A percentile compares a stretch with the other conserved stretches of the same genome.
phyloP scores from a whole-genome alignment of 768 basidiomycete genomes.

The Lentinula raphanica region DNA sequence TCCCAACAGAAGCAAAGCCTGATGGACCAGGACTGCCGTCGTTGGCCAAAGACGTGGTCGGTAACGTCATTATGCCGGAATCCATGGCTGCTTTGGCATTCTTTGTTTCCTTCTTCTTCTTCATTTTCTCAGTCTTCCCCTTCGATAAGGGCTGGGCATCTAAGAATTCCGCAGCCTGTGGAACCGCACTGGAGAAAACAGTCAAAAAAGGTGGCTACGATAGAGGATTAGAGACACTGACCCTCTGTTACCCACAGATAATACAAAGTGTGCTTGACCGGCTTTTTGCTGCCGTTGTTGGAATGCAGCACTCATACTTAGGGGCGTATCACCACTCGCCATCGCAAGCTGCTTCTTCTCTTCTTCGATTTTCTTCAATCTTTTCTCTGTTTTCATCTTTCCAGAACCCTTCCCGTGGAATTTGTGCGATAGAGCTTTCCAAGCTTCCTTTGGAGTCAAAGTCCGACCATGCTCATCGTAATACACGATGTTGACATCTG shows the following conservation, averaged over 20 bases:
- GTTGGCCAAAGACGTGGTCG: conserved; percentile 41
- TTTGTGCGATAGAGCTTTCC: conserved; percentile 96
- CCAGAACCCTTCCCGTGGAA: conserved; percentile 99
- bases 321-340: conserved; percentile 91
- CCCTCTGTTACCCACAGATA: conserved; percentile 93
- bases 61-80: conserved; percentile 69
- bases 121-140: conserved; percentile 77
- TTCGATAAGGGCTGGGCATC: conserved; percentile 78
- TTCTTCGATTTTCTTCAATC: conserved; percentile 94
- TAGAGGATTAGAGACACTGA: conserved; percentile 32
- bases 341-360: conserved; percentile 93
- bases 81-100: conserved; percentile 39
- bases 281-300: conserved; percentile 89
- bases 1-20: conserved; percentile 23
- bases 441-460: conserved; percentile 91
- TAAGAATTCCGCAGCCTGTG: conserved; percentile 77
- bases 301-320: conserved; percentile 94
- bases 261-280: conserved; percentile 93
- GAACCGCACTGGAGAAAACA: conserved; percentile 59
- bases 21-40: conserved; percentile 46
- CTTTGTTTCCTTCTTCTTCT: conserved; percentile 76
- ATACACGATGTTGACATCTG: conserved; percentile 93
- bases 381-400: conserved; percentile 95
- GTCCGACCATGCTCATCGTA: conserved; percentile 92
- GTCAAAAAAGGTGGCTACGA: not conserved